Evolutionary conservation across 129 eudicot genomes (phyloP), one percentile per base, ranked within the genome.

Genomic region (Chrysanthemum makinoi): DNA sequence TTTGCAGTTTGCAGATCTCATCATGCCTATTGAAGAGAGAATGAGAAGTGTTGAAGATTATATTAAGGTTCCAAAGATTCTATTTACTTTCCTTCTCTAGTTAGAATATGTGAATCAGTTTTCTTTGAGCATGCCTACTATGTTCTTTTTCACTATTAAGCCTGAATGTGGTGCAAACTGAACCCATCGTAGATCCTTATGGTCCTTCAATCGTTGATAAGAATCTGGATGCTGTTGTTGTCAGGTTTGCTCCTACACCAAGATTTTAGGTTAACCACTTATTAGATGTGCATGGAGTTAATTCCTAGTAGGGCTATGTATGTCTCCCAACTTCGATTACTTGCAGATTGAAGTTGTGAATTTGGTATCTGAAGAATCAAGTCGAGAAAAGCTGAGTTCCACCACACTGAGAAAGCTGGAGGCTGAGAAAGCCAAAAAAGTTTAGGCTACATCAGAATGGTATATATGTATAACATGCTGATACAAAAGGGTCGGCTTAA

Each of bases 151-250:
- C 89, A 95, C 94, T 50, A 78, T 90, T 64, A 95, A 95, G 73
- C 87, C 97, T 35, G 94, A 81, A 85, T 83, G 72, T 68, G 59
- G 94, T 88, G 79, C 86, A 90, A 83, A 91, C 78, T 57, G 99
- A 90, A 76, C 97, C 99, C 26, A 87, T 95, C 49, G 78, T 73
- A 39, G 97, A 95, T 77, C 99, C 97, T 20, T 94, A 94, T 74
- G 99, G 99, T 43, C 99, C 97, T 49, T 86, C 99, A 49, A 88
- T 90, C n/a, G 68, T 90, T 17, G 97, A 95, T 48, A 76, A 81
- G 35, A 72, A 87, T 80, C 83, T 95, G 81, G 97, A 95, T 80
- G 99, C 99, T 18, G 86, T 95, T 69, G 81, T 95, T 76, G 99
- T 95, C 79, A 90, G 99, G 99, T 95, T 50, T 15, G 68, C 71